Evolutionary conservation across 1,139 yeast species (phyloP).

Genomic region (Saccharomyces hybrid): DNA sequence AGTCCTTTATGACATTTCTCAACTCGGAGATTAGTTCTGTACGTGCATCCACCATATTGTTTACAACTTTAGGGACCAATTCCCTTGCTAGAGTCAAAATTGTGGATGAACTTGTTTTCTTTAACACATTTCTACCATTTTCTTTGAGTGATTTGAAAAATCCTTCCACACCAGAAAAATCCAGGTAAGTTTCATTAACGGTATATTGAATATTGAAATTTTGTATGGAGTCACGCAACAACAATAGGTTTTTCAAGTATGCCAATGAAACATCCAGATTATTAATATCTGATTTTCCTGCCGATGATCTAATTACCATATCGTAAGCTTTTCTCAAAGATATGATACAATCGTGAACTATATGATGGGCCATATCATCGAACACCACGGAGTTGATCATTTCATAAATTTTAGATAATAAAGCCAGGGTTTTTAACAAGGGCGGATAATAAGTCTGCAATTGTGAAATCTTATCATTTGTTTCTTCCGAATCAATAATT

Average conservation of each 20-base stretch:
- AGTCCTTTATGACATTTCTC: conserved; percentile 59
- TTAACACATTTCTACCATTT: conserved; percentile 7
- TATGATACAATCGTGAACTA: conserved; percentile 68
- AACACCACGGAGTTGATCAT: conserved; percentile 67
- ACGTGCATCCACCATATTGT: conserved; percentile 80
- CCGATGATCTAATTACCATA: conserved; percentile 31
- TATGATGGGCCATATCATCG: conserved; percentile 82
- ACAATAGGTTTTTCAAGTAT: conserved; percentile 61
- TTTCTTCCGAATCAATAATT: background rate
- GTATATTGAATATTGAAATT: conserved; percentile 75
- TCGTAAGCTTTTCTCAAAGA: conserved; percentile 49
- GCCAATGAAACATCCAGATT: conserved; percentile 56
- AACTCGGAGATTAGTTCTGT: conserved; percentile 67
- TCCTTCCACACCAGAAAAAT: conserved; percentile 67
- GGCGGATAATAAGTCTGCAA: conserved; percentile 57
- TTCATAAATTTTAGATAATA: conserved; percentile 73
- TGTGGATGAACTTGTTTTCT: conserved; percentile 5
- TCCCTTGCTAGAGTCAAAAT: conserved; percentile 43
- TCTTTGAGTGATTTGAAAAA: conserved; percentile 37
- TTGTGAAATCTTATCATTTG: background rate
- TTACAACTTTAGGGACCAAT: conserved; percentile 74
- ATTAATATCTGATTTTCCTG: conserved; percentile 11
- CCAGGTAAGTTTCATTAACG: conserved; percentile 65
- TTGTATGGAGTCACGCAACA: conserved; percentile 62
- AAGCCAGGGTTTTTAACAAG: conserved; percentile 56